Base-by-base conservation (phyloP, 2,329 filamentous ascomycete species). In the Chaetothyriales sp. region DNA sequence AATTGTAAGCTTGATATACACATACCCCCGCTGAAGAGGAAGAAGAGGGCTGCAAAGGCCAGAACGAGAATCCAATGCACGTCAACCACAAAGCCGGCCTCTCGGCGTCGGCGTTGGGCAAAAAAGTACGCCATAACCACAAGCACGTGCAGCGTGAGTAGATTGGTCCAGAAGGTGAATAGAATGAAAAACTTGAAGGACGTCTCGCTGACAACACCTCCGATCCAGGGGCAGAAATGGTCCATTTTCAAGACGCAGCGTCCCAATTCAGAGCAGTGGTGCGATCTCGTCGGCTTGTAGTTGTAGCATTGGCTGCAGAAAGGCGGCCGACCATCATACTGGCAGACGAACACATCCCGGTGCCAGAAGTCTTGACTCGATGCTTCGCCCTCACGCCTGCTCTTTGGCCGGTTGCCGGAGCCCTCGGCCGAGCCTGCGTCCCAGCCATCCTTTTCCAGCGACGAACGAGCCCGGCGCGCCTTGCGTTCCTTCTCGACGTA, bases 141-240 rank as follows among this genome's bases (percentile, higher is more conserved):
- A 48, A 94, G 68, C 8, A 77, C 68, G 53, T 86, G 77, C 2
- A 73, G 66, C 58, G 83, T 88, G 60, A 83, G 86, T 3, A 87
- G 61, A 4, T 79, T 70, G 1, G 81, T 81, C 65, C 92, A 95
- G 44, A 79, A 76, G 15, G 82, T 81, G 63, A 95, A 95, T 59
- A 95, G 92, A 9, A 89, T 72, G 63, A 98, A 97, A 68, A 87
- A 95, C 62, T 95, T 95, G 71, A 90, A 89, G 2, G 83, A 73
- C 1, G 81, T 89, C 65, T 95, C 89, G 0, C 82, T 85, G 8
- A 98, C 82, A 58, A 95, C 86, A 19, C 90, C 92, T 3, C 90
- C 90, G n/a, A 94, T 89, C 80, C 82, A 97, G 0, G 90, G 92
- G 63, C 92, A 98, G 62, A 89, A 92, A 64, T 97, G 90, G 57